A percentile compares a stretch with the other conserved stretches of the same genome.
phyloP scores from a whole-genome alignment of 2,329 filamentous ascomycete genomes.

The Mariannaea elegans region DNA sequence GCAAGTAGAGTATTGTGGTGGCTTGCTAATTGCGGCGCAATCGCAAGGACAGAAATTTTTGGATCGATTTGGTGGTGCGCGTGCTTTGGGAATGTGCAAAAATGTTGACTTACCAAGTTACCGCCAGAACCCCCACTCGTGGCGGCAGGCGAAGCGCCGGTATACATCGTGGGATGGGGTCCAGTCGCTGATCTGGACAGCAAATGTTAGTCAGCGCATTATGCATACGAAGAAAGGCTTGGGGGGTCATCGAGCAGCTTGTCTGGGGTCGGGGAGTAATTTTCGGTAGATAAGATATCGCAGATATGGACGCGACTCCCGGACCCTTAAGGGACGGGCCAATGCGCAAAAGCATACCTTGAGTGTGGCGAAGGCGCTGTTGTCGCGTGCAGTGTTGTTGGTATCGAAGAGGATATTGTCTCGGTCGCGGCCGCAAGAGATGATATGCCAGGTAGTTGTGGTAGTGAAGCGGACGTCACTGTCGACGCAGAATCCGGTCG shows the following conservation, averaged over 20 bases:
- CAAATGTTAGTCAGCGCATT: constrained; percentile 28
- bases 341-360: constrained; percentile 51
- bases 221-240: constrained; percentile 10
- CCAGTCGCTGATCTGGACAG: constrained; percentile 31
- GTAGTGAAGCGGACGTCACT: constrained; percentile 54
- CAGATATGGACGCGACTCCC: constrained; percentile 6
- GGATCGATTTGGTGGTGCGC: constrained; percentile 15
- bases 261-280: background rate
- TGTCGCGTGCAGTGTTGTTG: constrained; percentile 39
- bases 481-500: constrained; percentile 60
- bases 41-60: constrained; percentile 14
- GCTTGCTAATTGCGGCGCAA: constrained; percentile 15
- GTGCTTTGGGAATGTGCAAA: constrained; percentile 8
- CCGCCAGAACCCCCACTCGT: constrained; percentile 51
- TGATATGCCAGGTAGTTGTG: constrained; percentile 58
- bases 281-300: constrained; percentile 18
- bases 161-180: constrained; percentile 38
- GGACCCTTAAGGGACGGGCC: constrained; percentile 4
- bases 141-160: constrained; percentile 50
- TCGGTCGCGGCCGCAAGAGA: constrained; percentile 54
- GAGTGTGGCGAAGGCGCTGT: constrained; percentile 51
- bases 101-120: constrained; percentile 50
- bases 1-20: constrained; percentile 7
- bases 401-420: constrained; percentile 42
- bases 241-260: background rate